Evolutionary conservation across 2,329 filamentous ascomycete genomes (phyloP).

Genomic region (Colletotrichum zoysiae): DNA sequence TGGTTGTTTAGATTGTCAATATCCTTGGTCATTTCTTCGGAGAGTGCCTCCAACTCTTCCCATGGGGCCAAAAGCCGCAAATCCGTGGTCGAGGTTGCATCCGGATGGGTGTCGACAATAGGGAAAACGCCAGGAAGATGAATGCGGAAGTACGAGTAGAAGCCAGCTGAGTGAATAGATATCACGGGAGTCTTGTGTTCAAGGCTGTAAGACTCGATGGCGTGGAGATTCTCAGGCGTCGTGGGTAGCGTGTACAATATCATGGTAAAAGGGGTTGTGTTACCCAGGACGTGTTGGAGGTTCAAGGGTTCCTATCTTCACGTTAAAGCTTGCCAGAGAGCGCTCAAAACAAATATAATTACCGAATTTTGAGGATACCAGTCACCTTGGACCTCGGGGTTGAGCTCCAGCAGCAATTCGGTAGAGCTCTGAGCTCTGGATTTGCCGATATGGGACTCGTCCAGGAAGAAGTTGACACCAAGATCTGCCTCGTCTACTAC

Average conservation of each 20-base stretch:
- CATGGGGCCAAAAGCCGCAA: constrained; percentile 87
- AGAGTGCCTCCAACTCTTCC: constrained; percentile 81
- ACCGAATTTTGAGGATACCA: constrained; percentile 69
- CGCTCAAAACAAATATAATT: constrained; percentile 45
- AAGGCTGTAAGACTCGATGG: constrained; percentile 62
- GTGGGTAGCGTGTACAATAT: constrained; percentile 69
- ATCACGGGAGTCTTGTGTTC: constrained; percentile 79
- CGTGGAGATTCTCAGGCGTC: constrained; percentile 55
- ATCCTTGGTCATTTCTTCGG: constrained; percentile 73
- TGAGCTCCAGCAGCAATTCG: constrained; percentile 85
- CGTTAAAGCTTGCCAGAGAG: constrained; percentile 5
- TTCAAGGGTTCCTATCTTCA: constrained; percentile 48
- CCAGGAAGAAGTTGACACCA: constrained; percentile 97
- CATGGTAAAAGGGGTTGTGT: constrained; percentile 61
- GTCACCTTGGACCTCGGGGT: constrained; percentile 88
- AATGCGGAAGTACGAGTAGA: constrained; percentile 90
- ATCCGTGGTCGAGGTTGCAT: constrained; percentile 86
- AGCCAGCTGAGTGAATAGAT: constrained; percentile 89
- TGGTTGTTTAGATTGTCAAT: constrained; percentile 80
- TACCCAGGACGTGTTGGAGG: constrained; percentile 57
- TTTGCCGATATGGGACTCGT: constrained; percentile 81
- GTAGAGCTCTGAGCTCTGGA: constrained; percentile 83
- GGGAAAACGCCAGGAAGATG: constrained; percentile 84
- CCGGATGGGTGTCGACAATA: constrained; percentile 95
- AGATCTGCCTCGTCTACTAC: constrained; percentile 85